Conservation (phyloP, 371 early-diverging fungal species). For the Funneliformis caledonium region DNA sequence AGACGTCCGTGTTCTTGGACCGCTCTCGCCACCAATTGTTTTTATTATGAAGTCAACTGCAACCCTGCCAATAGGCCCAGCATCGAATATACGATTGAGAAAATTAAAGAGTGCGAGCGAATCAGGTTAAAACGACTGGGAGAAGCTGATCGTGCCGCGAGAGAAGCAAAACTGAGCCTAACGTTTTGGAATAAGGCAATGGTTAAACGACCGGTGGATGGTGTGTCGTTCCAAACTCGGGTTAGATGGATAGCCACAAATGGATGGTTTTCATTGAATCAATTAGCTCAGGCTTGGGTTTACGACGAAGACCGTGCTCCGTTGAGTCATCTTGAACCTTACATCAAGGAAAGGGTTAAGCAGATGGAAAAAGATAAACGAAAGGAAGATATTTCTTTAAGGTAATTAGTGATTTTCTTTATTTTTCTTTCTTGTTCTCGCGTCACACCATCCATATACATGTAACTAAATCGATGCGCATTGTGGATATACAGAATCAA, state of each 20-base stretch:
- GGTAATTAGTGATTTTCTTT: conserved; percentile 11
- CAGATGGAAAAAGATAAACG: conserved; percentile 40
- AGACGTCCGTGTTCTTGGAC: conserved; percentile 32
- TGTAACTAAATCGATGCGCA: neutral
- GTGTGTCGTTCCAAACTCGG: conserved; percentile 16
- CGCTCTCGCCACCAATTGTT: conserved; percentile 17
- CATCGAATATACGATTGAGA: conserved; percentile 17
- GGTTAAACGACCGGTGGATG: conserved; percentile 36
- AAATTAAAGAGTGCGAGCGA: conserved; percentile 26
- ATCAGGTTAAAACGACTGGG: neutral
- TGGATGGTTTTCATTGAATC: conserved; percentile 39
- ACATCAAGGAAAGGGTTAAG: conserved; percentile 35
- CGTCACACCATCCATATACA: neutral
- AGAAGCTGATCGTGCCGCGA: conserved; percentile 29
- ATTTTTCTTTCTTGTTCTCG: neutral
- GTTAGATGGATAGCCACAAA: conserved; percentile 35
- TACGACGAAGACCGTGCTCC: conserved; percentile 30
- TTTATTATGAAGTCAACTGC: conserved; percentile 9
- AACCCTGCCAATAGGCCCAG: neutral
- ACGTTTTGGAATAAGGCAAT: conserved; percentile 35
- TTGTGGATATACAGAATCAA: conserved; percentile 30
- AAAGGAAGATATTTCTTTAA: conserved; percentile 34
- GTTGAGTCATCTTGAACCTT: conserved; percentile 35
- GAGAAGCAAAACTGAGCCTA: neutral
- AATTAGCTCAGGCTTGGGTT: conserved; percentile 39